Evolutionary conservation across 768 basidiomycete species (phyloP), one percentile per base, ranked within the genome.

Genomic region (Chalciporus piperatus): DNA sequence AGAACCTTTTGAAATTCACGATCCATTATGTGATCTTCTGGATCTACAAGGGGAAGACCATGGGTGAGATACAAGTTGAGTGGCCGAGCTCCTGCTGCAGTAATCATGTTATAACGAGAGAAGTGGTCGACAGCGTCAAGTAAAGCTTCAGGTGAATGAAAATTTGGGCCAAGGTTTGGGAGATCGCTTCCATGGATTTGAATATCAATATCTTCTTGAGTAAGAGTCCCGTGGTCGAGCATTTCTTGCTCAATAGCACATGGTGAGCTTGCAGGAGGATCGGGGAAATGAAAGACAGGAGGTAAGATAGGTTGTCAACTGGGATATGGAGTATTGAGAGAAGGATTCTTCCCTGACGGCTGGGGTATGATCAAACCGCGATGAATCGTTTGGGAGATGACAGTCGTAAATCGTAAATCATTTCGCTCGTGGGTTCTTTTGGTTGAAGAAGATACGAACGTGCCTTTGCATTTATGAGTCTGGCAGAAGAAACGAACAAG

Each of bases 81-180:
- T 7, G 39, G 47, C 16, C 4, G 22, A 12, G 47, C 38, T 12
- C 45, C 45, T 37, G 47, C 25, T 13, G 20, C 23, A n/a, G 39
- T 43, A 12, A 14, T 2, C 8, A 13, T 2, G 19, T 48, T 53
- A 17, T 53, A 48, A 19, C 16, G 41, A 1, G 19, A 11, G 16
- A 45, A 53, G 27, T 48, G 35, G n/a, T 53, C 17, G 19, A 53
- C 44, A 1, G 46, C 41, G 3, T 30, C 40, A 19, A 38, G 27
- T 6, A 53, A 22, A 9, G 47, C 47, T 30, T 53, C 41, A 4
- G 52, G 52, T 6, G 40, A 35, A 16, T 53, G 52, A 10, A 53
- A 53, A 38, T 53, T 47, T 3, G 52, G 47, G 13, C 47, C 41
- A 6, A 53, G 32, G 32, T 53, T 48, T 16, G 52, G 52, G 35